These are phyloP conservation scores for Eimeria falciformis DNA, from an alignment of 169 alveolate species.

Conservation along the genomic window DNA sequence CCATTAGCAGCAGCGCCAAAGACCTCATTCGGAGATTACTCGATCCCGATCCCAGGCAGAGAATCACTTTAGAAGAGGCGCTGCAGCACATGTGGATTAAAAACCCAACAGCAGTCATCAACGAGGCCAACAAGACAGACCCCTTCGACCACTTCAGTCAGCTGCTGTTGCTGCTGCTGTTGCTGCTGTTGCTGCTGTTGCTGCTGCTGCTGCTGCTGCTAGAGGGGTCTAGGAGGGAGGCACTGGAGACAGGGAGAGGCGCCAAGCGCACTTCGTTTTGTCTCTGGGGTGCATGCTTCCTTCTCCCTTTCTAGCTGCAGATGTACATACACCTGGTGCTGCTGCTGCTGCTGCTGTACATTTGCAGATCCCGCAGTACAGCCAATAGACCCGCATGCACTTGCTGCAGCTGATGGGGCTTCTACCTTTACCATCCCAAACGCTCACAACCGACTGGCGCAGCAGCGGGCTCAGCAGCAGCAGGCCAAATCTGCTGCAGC, in stretches of 20 bases:
- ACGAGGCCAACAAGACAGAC: constrained; percentile 80
- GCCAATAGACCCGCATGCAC: constrained; percentile 58
- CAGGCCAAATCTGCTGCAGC: constrained; percentile 52
- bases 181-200: constrained; percentile 35
- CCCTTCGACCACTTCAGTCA: constrained; percentile 41
- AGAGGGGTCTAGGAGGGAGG: neutral
- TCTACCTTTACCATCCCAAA: constrained; percentile 48
- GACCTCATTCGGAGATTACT: constrained; percentile 84
- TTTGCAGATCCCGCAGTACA: constrained; percentile 38
- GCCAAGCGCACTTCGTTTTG: neutral
- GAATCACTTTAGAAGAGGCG: constrained; percentile 89
- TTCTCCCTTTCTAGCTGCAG: neutral
- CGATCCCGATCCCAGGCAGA: constrained; percentile 83
- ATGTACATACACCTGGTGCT: neutral
- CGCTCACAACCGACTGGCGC: constrained; percentile 44
- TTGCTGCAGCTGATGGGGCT: constrained; percentile 62
- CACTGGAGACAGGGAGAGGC: neutral
- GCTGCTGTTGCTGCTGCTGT: neutral
- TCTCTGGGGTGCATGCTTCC: too few species aligned
- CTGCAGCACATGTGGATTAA: constrained; percentile 91
- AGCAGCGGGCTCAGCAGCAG: constrained; percentile 67
- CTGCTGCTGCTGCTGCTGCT: constrained; percentile 8
- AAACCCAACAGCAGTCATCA: constrained; percentile 89
- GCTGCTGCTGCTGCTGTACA: neutral
- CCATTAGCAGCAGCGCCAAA: constrained; percentile 87